These are phyloP conservation scores for Taxillus chinensis DNA, from an alignment of 164 flowering plant genomes.

Conservation along the genomic window DNA sequence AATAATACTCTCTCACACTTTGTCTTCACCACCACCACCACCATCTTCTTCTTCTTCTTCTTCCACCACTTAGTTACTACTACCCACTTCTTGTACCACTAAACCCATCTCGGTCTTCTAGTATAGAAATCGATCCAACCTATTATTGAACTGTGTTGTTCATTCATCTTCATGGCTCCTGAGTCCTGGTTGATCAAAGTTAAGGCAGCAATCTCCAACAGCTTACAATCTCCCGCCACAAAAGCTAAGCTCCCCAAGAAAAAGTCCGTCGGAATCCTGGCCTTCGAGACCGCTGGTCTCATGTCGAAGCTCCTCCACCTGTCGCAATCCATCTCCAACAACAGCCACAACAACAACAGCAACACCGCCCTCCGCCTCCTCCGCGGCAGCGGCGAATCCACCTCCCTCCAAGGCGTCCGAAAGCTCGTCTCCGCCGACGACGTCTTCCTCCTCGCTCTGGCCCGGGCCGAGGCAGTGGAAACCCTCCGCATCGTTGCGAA, in stretches of 20 bases:
- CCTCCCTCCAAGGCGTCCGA: conserved; percentile 65
- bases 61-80: too few relatives aligned
- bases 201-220: conserved; percentile 36
- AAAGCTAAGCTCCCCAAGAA: conserved; percentile 21
- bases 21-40: too few relatives aligned
- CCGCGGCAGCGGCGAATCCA: conserved; percentile 39
- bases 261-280: conserved; percentile 47
- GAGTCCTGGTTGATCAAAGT: conserved; percentile 71
- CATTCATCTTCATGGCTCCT: conserved; percentile 43
- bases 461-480: conserved; percentile 66
- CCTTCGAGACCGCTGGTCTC: conserved; percentile 73
- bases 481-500: conserved; percentile 32
- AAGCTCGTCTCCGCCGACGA: conserved; percentile 86
- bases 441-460: conserved; percentile 57
- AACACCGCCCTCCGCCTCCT: conserved; percentile 33
- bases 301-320: conserved; percentile 77
- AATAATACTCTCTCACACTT: too few relatives aligned
- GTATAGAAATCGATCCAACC: too few relatives aligned
- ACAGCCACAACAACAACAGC: conserved; percentile 33
- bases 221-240: conserved; percentile 19
- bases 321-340: conserved; percentile 64
- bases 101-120: too few relatives aligned
- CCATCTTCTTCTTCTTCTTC: too few relatives aligned
- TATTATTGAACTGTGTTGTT: too few relatives aligned
- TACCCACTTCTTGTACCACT: too few relatives aligned